Evolutionary conservation across 306 rosid species (phyloP), one percentile per base, ranked within the genome.

Genomic region (Medicago truncatula): DNA sequence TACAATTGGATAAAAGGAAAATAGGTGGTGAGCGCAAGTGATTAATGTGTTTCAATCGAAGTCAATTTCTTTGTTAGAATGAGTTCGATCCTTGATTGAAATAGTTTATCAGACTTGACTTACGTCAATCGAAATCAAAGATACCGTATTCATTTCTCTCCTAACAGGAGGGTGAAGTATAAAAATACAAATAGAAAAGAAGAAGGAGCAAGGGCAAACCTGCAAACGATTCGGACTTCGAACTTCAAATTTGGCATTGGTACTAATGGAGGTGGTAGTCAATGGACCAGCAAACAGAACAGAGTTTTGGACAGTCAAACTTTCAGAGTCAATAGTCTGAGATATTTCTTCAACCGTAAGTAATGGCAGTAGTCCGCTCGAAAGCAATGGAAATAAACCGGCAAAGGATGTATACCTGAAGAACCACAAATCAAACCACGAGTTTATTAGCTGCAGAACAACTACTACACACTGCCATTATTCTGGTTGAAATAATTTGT

Each of bases 331-430:
- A 62, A 92, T 95, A 18, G 90, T 95, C 76, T 92, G 99, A 28
- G 97, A 95, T 73, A 95, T 87, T 79, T 95, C 99, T 74, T 84
- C 97, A 10, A 95, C 96, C 83, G 84, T 95, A 2, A 92, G 90
- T 60, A 92, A 77, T 28, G 92, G 90, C 23, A 88, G 76, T 38
- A 84, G 78, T 34, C 91, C 96, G 40, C 88, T 88, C 12, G 97
- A 86, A 82, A 95, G 78, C 84, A 92, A 67, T 17, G 99, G 96
- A 70, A 86, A 89, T 79, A 95, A 81, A 53, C 96, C 97, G 18
- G 90, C 71, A 75, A 90, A 95, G 0, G 97, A 89, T 70, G 99
- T 95, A 75, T 92, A 95, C 73, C 97, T 90, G 81, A 67, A 17
- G 46, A 59, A 72, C 65, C 49, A 80, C 17, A 66, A 79, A 71